Percentiles rank a stretch among this genome's conserved stretches.
phyloP scores from a whole-genome alignment of 2,329 filamentous ascomycete genomes.

The Myriosclerotinia curreyana region DNA sequence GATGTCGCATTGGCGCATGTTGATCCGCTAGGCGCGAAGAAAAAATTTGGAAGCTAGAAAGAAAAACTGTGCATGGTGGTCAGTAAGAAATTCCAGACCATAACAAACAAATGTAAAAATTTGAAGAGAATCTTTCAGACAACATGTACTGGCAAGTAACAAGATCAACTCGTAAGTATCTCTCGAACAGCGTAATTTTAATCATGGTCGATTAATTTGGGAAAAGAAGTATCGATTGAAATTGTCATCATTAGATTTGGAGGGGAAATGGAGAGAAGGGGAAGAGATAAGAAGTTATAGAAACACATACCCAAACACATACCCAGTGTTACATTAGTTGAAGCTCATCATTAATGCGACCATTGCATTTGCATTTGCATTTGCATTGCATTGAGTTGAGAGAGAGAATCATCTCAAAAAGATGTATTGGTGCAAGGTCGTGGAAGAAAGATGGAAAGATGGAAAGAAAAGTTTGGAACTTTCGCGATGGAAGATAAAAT shows the following conservation, averaged over 20 bases:
- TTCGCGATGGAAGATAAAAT: constrained; percentile 1
- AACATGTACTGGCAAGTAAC: constrained; percentile 90
- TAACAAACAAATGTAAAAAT: not conserved
- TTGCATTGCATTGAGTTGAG: too few relatives aligned
- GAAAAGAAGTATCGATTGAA: constrained; percentile 72
- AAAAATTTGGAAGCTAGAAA: constrained; percentile 13
- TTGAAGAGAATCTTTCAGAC: constrained; percentile 56
- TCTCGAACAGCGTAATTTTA: constrained; percentile 67
- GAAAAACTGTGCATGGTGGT: constrained; percentile 29
- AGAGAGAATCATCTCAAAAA: not conserved
- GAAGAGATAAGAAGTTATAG: too few relatives aligned
- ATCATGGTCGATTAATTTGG: constrained; percentile 86
- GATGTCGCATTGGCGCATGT: constrained; percentile 5
- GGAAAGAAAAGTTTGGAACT: not conserved
- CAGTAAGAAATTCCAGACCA: constrained; percentile 25
- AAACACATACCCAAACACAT: too few relatives aligned
- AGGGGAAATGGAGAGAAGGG: constrained; percentile 13
- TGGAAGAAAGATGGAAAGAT: not conserved
- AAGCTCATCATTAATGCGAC: not conserved
- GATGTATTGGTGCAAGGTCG: not conserved
- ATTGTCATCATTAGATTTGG: constrained; percentile 60
- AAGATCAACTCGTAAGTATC: constrained; percentile 57
- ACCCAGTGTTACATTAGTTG: too few relatives aligned
- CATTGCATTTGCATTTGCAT: too few relatives aligned
- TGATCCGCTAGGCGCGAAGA: constrained; percentile 6